Conservation (phyloP, 1,139 yeast genomes). For the Pneumocystis canis region DNA sequence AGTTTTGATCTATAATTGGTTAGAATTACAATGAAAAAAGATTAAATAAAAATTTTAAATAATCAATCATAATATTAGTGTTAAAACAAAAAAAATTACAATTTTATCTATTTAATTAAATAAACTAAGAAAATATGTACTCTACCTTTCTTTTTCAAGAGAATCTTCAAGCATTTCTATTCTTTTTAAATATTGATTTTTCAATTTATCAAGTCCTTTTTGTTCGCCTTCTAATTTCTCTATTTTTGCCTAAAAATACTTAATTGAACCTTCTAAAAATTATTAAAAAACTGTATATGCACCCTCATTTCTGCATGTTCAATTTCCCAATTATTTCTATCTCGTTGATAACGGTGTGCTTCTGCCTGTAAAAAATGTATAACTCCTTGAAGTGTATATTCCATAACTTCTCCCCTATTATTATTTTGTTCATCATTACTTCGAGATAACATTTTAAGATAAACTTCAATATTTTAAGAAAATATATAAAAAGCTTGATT, state of each 20-base stretch:
- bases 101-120: not conserved
- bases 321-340: slow-evolving; percentile 42
- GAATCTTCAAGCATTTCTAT: slow-evolving; percentile 20
- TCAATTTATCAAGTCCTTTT: slow-evolving; percentile 22
- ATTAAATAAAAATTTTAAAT: not conserved
- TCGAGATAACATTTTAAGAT: not conserved
- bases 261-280: not conserved
- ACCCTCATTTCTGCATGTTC: slow-evolving; percentile 40
- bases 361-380: slow-evolving; percentile 45
- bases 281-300: slow-evolving; percentile 3
- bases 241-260: slow-evolving; percentile 23
- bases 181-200: slow-evolving; percentile 21
- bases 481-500: not conserved
- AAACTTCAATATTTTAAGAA: not conserved
- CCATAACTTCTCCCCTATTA: not conserved
- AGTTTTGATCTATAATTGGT: not conserved
- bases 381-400: slow-evolving; percentile 27
- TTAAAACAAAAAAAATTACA: not conserved
- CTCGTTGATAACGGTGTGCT: slow-evolving; percentile 42
- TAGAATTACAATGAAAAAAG: not conserved
- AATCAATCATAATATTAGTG: not conserved
- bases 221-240: slow-evolving; percentile 30
- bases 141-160: slow-evolving; percentile 13
- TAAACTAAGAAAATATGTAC: not conserved
- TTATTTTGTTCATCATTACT: not conserved